These are phyloP conservation scores for Auriscalpium orientale DNA, from an alignment of 768 basidiomycete species.

Conservation along the genomic window DNA sequence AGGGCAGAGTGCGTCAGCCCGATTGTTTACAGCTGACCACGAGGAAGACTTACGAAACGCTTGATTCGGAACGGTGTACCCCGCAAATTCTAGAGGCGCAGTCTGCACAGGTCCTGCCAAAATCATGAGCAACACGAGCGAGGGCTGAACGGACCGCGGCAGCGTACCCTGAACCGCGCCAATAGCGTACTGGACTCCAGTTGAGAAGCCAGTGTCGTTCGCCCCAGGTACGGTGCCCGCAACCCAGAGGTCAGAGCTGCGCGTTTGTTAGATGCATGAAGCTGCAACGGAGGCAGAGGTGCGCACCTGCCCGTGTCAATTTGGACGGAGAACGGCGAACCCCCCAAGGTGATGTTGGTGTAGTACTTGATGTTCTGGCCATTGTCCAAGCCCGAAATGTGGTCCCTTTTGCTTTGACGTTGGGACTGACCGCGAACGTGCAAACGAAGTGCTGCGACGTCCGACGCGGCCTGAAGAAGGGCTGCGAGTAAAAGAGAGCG, in stretches of 20 bases:
- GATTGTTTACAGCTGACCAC: neutral
- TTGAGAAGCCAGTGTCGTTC: constrained; percentile 29
- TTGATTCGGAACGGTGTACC: constrained; percentile 37
- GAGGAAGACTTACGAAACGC: constrained; percentile 34
- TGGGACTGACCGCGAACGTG: constrained; percentile 1
- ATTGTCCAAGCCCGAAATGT: constrained; percentile 23
- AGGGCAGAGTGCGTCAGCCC: neutral
- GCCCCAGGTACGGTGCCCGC: constrained; percentile 35
- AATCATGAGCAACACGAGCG: neutral
- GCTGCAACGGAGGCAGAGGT: neutral
- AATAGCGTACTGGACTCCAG: constrained; percentile 45
- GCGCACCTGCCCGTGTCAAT: constrained; percentile 42
- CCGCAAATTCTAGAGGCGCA: constrained; percentile 36
- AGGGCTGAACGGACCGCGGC: neutral
- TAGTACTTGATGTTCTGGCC: constrained; percentile 27
- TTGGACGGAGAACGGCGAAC: constrained; percentile 23
- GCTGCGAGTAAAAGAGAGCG: neutral
- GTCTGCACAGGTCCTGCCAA: constrained; percentile 36
- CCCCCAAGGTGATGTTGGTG: constrained; percentile 35
- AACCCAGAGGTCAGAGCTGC: constrained; percentile 61
- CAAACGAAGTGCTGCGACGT: neutral
- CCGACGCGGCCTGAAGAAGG: neutral
- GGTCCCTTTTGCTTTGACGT: constrained; percentile 18
- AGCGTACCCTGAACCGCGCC: constrained; percentile 42
- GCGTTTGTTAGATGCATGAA: neutral